Conservation (phyloP, 805 yeast genomes). For the Crinitomyces ghanaensis region DNA sequence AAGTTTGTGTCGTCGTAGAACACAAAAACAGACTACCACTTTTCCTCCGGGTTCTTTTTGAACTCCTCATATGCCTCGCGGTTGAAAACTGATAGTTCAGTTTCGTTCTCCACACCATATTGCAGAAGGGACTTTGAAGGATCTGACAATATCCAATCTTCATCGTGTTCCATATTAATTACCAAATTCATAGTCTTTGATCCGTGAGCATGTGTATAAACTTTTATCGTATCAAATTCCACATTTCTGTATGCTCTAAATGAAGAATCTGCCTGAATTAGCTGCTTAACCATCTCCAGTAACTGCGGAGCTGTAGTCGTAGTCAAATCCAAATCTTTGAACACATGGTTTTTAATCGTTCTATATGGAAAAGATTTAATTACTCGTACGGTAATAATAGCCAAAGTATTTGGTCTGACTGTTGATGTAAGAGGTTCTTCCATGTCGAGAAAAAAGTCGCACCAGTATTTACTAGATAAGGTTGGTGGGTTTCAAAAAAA, state of each 20-base stretch:
- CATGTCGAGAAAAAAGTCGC: slow-evolving; percentile 1
- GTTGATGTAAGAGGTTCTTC: slow-evolving; percentile 72
- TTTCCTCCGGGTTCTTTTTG: slow-evolving; percentile 78
- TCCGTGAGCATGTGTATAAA: slow-evolving; percentile 92
- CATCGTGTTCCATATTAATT: slow-evolving; percentile 77
- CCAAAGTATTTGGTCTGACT: slow-evolving; percentile 48
- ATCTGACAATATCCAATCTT: slow-evolving; percentile 54
- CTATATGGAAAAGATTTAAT: slow-evolving; percentile 71
- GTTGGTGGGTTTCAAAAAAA: no score
- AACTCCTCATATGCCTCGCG: slow-evolving; percentile 50
- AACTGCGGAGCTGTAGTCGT: slow-evolving; percentile 55
- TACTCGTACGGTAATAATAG: slow-evolving; percentile 74
- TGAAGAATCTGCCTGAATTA: slow-evolving; percentile 47
- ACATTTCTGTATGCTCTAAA: slow-evolving; percentile 77
- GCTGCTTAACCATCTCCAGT: slow-evolving; percentile 34
- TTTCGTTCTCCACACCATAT: slow-evolving; percentile 69
- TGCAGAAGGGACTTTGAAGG: slow-evolving; percentile 34
- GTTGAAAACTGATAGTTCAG: slow-evolving; percentile 81
- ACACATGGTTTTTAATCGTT: slow-evolving; percentile 19
- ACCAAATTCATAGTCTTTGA: slow-evolving; percentile 87
- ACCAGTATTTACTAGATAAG: no score
- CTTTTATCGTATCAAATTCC: slow-evolving; percentile 60
- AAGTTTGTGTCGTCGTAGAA: no score
- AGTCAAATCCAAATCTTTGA: slow-evolving; percentile 63
- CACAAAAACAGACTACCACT: slow-evolving; percentile 71